These are phyloP conservation scores for Ulvella scutata DNA, from an alignment of 139 green algal genomes.

Conservation along the genomic window DNA sequence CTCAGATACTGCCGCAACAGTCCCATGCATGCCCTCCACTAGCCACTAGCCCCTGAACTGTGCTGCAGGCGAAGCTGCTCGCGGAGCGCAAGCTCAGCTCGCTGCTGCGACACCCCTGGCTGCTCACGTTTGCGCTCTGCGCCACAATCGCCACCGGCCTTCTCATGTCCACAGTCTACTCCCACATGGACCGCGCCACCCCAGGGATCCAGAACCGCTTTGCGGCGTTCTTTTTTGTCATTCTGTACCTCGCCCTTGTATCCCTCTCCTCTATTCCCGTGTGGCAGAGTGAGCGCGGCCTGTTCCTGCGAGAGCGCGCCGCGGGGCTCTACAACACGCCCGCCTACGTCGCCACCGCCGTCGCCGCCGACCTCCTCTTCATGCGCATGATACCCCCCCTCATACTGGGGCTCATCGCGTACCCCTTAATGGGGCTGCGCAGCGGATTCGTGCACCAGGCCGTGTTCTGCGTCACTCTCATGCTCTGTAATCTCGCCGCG, in stretches of 20 bases:
- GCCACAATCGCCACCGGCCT: neutral
- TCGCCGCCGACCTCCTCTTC: constrained; percentile 50
- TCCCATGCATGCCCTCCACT: neutral
- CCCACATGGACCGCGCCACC: constrained; percentile 1
- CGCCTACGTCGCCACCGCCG: constrained; percentile 40
- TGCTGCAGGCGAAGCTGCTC: neutral
- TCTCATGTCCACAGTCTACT: constrained; percentile 4
- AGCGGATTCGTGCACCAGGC: constrained; percentile 3
- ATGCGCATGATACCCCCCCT: constrained; percentile 44
- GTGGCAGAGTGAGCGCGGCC: constrained; percentile 38
- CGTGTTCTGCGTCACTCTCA: constrained; percentile 18
- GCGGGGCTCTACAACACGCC: constrained; percentile 36
- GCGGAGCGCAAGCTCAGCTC: neutral
- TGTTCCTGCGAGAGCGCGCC: constrained; percentile 56
- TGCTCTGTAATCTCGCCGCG: constrained; percentile 21
- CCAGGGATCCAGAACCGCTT: constrained; percentile 43
- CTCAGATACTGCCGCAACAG: too few species aligned
- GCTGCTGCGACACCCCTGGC: neutral
- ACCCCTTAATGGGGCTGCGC: constrained; percentile 46
- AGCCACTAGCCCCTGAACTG: neutral
- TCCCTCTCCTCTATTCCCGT: constrained; percentile 42
- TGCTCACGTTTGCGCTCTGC: neutral
- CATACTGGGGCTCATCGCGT: constrained; percentile 35
- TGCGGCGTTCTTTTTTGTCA: constrained; percentile 44
- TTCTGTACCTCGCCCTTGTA: constrained; percentile 42